Evolutionary conservation across 345 rosid genomes (phyloP), one percentile per base, ranked within the genome.

Genomic region (Kernera saxatilis): DNA sequence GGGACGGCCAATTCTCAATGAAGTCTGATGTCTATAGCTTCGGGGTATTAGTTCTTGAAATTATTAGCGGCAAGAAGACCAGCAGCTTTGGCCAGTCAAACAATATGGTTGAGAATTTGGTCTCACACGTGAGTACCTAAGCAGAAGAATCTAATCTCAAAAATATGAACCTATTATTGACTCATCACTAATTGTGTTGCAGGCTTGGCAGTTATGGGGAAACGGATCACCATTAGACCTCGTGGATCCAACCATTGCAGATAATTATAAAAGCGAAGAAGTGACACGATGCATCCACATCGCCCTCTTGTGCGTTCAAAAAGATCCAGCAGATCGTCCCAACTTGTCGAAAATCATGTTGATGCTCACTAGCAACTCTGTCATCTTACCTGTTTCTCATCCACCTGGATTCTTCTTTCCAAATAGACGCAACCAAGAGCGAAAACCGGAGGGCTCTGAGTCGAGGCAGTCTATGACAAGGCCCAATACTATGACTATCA

Each of bases 21-120:
- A 76, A 80, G 37, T 62, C 75, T 4, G 78, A 80, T 44, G 78
- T 80, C 3, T 80, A 37, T 15, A 69, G 78, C 26, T 76, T 76
- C 1, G 71, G 79, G 14, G 75, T 76, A 5, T 23, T 64, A 32
- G 6, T 69, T 27, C 57, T 78, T 2, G 81, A 73, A 56, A 73
- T 78, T 8, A 25, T 78, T 9, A 62, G 50, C 13, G 78, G 74
- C 3, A 69, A n/a, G 37, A 78, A 62, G 36, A 55, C 37, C 10
- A 78, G 44, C 21, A 50, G 50, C 10, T 72, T 59, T 35, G 13
- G 43, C 61, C 3, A 18, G 25, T 33, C 35, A 9, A 11, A 58
- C 8, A 58, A 6, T 15, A 43, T 43, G 9, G 15, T 5, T 40
- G 17, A 40, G 11, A 44, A 44, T 44, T 60, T 67, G 29, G 36